Base-by-base conservation (phyloP, 306 rosid genomes). In the Dryas alaskensis region DNA sequence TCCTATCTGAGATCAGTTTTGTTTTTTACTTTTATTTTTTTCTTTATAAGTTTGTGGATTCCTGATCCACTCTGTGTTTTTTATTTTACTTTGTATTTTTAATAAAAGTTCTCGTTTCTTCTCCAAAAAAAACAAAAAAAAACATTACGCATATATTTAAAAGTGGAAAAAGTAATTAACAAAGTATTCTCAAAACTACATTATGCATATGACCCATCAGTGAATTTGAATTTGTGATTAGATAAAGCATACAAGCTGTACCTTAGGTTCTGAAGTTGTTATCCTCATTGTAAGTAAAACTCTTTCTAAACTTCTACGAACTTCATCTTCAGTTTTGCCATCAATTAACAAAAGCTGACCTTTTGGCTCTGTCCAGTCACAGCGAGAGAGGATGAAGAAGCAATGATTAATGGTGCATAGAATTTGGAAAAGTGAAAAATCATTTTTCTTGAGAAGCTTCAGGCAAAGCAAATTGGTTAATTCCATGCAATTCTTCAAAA, bases 191-290 rank as follows among this genome's bases (percentile, higher is more conserved):
- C 37, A 31, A 31, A 31, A 31, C 37, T 5, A 62, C 12, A 5
- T 4, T 27, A 60, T 60, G 44, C 65, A 31, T 31, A 63, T 31
- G 37, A 69, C 58, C 67, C 48, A 49, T 49, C 22, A 70, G 16
- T 47, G 67, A 62, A 80, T 60, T 78, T 83, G 44, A 51, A 43
- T 31, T 52, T 66, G 45, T 78, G 9, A 70, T 65, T 31, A 1
- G 37, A 69, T 65, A 52, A 71, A 60, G 58, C 3, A 37, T 45
- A 74, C 22, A 79, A 76, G 74, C 52, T 67, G 70, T 86, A 95
- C 98, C 98, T 95, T 95, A 58, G 98, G 98, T 81, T 95, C 96
- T 73, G 98, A 87, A 27, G 88, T 87, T 47, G 97, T 89, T 79
- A 77, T 88, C 86, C 87, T 84, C 98, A 95, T 90, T 65, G 99